Evolutionary conservation across 208 protist species (phyloP).

Genomic region (Borovskyia barvae): DNA sequence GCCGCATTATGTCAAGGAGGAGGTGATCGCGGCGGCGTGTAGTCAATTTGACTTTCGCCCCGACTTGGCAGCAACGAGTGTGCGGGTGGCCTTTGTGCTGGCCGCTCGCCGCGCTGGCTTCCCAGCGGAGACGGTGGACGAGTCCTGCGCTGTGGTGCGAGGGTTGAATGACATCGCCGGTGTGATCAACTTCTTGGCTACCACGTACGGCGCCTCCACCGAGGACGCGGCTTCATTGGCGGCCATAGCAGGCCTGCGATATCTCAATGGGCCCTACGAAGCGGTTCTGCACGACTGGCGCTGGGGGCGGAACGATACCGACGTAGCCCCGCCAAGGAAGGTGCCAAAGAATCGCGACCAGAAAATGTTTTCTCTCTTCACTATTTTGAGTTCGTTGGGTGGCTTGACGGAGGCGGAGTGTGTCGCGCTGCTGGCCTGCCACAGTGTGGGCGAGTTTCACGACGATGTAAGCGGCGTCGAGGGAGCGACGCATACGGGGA

Average conservation of each 20-base stretch:
- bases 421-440: conserved; percentile 80
- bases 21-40: conserved; percentile 48
- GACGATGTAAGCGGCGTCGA: conserved; percentile 80
- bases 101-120: conserved; percentile 78
- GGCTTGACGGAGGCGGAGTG: conserved; percentile 77
- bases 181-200: conserved; percentile 60
- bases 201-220: conserved; percentile 41
- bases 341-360: conserved; percentile 23
- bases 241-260: conserved; percentile 72
- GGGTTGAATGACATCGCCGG: conserved; percentile 75
- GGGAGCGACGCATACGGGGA: conserved; percentile 60
- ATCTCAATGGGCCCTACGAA: conserved; percentile 62
- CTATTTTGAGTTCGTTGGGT: conserved; percentile 60
- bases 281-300: conserved; percentile 49
- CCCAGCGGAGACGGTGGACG: conserved; percentile 51
- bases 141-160: conserved; percentile 73
- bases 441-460: conserved; percentile 87
- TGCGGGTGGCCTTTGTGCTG: conserved; percentile 78
- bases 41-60: conserved; percentile 81
- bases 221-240: conserved; percentile 71
- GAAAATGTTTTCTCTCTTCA: conserved; percentile 38
- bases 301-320: conserved; percentile 84
- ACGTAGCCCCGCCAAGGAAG: conserved; percentile 50
- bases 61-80: conserved; percentile 71
- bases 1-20: conserved; percentile 54